Base-by-base conservation (phyloP, 169 alveolate species). In the Cystoisospora suis region DNA sequence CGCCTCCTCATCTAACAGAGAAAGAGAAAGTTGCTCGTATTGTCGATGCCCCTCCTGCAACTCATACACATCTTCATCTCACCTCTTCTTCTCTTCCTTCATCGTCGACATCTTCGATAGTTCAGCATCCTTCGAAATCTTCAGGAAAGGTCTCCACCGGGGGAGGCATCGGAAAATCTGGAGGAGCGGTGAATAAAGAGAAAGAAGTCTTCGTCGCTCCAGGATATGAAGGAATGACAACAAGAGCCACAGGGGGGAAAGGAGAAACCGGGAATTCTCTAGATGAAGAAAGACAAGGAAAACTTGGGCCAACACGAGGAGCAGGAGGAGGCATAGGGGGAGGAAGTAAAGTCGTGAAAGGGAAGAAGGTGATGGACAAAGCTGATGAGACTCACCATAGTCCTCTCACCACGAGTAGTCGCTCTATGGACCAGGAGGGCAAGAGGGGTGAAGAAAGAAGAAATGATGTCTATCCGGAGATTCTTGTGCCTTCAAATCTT, bases 41-140 rank as follows among this genome's bases (percentile, higher is more conserved):
- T 44, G 34, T 65, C 77, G 77, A 65, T 44, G 77, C 77, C 36
- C 77, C 77, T 15, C 77, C 77, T 23, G n/a, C n/a, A n/a, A n/a
- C n/a, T n/a, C n/a, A n/a, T n/a, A n/a, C n/a, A n/a, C n/a, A n/a
- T n/a, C n/a, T n/a, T n/a, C n/a, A n/a, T n/a, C n/a, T n/a, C n/a
- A n/a, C n/a, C n/a, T n/a, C n/a, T n/a, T n/a, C n/a, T n/a, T n/a
- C n/a, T n/a, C n/a, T n/a, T n/a, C n/a, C n/a, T n/a, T n/a, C n/a
- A n/a, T n/a, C n/a, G n/a, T n/a, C n/a, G n/a, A n/a, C n/a, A n/a
- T n/a, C n/a, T n/a, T n/a, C n/a, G n/a, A n/a, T n/a, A n/a, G n/a
- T n/a, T n/a, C n/a, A n/a, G n/a, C n/a, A n/a, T n/a, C n/a, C n/a
- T n/a, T n/a, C n/a, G n/a, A n/a, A n/a, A n/a, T n/a, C n/a, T n/a